These are phyloP conservation scores for Ceratocystis destructans DNA, from an alignment of 2,329 filamentous ascomycete genomes.

Conservation along the genomic window DNA sequence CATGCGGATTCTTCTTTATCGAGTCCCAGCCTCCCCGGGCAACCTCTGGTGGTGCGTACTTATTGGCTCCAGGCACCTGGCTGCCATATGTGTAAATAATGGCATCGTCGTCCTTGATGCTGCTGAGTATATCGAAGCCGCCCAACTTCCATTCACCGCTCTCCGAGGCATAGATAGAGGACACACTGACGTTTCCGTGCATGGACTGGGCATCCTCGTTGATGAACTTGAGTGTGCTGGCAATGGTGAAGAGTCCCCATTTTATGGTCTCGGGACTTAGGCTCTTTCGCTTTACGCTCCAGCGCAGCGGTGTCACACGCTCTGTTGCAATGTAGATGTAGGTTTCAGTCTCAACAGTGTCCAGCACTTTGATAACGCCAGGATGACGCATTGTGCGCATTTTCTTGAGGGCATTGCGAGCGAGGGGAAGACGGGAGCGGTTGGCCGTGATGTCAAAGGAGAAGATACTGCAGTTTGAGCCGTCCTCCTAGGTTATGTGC, in stretches of 20 bases:
- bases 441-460: constrained; percentile 81
- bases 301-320: constrained; percentile 69
- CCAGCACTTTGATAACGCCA: constrained; percentile 83
- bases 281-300: constrained; percentile 81
- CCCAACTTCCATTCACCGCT: constrained; percentile 97
- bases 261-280: constrained; percentile 85
- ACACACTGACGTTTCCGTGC: constrained; percentile 72
- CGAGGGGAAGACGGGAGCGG: constrained; percentile 67
- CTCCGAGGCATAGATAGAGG: constrained; percentile 83
- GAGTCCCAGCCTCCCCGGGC: constrained; percentile 79
- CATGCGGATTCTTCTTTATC: constrained; percentile 68
- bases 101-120: constrained; percentile 88
- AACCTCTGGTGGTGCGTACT: constrained; percentile 80
- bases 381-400: constrained; percentile 85
- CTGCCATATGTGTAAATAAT: constrained; percentile 88
- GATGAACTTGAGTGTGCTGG: constrained; percentile 88
- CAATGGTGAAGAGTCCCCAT: constrained; percentile 83
- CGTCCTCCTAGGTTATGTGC: constrained; percentile 56
- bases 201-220: constrained; percentile 87
- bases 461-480: constrained; percentile 90
- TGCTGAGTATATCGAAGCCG: constrained; percentile 87
- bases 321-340: constrained; percentile 97
- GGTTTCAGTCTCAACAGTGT: constrained; percentile 89
- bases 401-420: constrained; percentile 88
- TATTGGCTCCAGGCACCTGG: constrained; percentile 67